Evolutionary conservation across 208 protist genomes (phyloP), one percentile per base, ranked within the genome.

Genomic region (Trypanosoma boissoni): DNA sequence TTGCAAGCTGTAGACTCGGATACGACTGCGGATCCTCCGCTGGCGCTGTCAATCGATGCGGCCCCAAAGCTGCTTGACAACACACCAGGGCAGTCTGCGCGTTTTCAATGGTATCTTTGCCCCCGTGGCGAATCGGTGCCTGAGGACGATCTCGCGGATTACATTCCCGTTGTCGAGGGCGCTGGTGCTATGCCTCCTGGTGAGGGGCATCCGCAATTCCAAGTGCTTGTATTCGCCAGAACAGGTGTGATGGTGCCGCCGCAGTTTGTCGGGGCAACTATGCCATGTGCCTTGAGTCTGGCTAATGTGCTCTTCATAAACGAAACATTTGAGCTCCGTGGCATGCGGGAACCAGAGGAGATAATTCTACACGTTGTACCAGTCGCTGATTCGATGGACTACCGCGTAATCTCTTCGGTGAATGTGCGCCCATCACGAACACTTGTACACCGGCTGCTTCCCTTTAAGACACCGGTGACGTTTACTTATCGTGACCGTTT

Each of bases 301-400:
- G 49, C 75, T 27, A 78, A 80, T 20, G 63, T 78, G 0, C 41
- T 84, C 41, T 87, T 86, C 48, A 78, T 83, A 66, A 93, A 93
- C 37, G 86, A 93, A 50, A 88, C 80, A 21, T 93, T 93, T 64
- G 86, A 93, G 50, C 43, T 93, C n/a, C 72, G 73, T 34, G 65
- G 80, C 16, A 31, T 72, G 60, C 67, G 74, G 23, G 82, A 89
- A 60, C 82, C 77, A n/a, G 55, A 68, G 43, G 86, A 93, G 67
- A 73, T 93, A 23, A 53, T 93, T 9, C 70, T 93, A 16, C 86
- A 93, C 59, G 52, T 93, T 56, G 69, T 93, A n/a, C 74, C 76
- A 14, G 73, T 85, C 26, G 64, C 64, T 10, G 53, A 64, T 14
- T 49, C 21, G 6, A 28, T 27, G n/a, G 46, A 56, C 4, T 53